These are phyloP conservation scores for Coniosporium tulheliwenetii DNA, from an alignment of 2,329 filamentous ascomycete genomes.

Conservation along the genomic window DNA sequence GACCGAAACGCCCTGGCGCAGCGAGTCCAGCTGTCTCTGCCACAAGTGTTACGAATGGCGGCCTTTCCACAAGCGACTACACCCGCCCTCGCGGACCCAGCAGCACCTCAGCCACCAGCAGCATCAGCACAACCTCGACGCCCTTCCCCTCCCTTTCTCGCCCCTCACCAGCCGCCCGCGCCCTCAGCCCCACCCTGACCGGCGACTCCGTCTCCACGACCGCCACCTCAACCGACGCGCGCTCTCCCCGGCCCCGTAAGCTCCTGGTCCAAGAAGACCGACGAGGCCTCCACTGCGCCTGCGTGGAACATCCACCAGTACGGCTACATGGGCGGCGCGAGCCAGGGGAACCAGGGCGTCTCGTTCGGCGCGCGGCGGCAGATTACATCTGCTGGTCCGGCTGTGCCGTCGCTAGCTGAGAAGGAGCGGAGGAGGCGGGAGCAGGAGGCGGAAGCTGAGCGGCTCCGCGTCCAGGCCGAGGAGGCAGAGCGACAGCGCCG, in stretches of 20 bases:
- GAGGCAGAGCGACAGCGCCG: conserved; percentile 34
- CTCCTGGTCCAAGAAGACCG: conserved; percentile 77
- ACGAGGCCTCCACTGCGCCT: conserved; percentile 67
- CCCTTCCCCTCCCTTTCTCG: not conserved
- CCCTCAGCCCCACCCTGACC: conserved; percentile 30
- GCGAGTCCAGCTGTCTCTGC: conserved; percentile 13
- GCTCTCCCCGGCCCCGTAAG: conserved; percentile 46
- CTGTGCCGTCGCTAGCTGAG: conserved; percentile 67
- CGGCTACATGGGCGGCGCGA: conserved; percentile 94
- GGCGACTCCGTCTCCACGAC: conserved; percentile 44
- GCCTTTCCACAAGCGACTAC: conserved; percentile 7
- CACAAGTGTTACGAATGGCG: conserved; percentile 6
- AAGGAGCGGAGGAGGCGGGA: conserved; percentile 57
- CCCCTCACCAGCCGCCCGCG: conserved; percentile 9
- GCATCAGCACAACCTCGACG: conserved; percentile 1
- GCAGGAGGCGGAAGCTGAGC: conserved; percentile 39
- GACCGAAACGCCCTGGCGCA: conserved; percentile 47
- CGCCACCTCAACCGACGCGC: conserved; percentile 29
- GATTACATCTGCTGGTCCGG: conserved; percentile 70
- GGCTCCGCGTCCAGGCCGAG: conserved; percentile 31
- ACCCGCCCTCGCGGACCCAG: conserved; percentile 25
- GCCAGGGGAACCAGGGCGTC: conserved; percentile 87
- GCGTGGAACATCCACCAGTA: conserved; percentile 99
- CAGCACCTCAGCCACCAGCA: conserved; percentile 21
- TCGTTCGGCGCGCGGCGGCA: conserved; percentile 83